These are phyloP conservation scores for Artomyces pyxidatus DNA, from an alignment of 768 basidiomycete genomes.

Conservation along the genomic window DNA sequence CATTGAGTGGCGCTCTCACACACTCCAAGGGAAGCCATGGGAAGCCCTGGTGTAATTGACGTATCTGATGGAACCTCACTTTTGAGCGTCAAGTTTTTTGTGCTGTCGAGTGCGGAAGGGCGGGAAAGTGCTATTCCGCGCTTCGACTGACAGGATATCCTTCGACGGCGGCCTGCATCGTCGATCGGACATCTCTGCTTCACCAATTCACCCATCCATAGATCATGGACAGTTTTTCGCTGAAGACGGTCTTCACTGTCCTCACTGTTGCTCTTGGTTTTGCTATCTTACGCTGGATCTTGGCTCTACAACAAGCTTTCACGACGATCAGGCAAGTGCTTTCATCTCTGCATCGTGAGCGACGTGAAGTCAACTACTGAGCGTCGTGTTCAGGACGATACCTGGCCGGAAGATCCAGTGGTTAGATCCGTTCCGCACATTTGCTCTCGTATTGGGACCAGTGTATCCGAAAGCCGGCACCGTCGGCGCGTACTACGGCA, in stretches of 20 bases:
- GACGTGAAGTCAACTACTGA: not conserved
- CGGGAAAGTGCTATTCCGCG: no score
- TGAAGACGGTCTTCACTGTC: not conserved
- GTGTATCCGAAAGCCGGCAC: conserved; percentile 29
- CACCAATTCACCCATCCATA: no score
- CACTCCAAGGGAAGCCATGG: no score
- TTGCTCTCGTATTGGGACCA: conserved; percentile 21
- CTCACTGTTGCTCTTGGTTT: not conserved
- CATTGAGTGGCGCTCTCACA: no score
- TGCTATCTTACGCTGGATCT: not conserved
- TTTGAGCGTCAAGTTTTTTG: no score
- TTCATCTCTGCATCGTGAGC: not conserved
- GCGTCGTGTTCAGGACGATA: not conserved
- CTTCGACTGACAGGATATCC: no score
- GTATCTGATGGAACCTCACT: no score
- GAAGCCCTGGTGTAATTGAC: no score
- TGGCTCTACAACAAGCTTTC: not conserved
- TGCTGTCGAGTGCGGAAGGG: no score
- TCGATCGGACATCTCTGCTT: no score
- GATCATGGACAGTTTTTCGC: no score
- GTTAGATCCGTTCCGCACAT: conserved; percentile 27
- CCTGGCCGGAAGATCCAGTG: conserved; percentile 19
- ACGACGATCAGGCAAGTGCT: not conserved
- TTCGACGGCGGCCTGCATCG: no score
- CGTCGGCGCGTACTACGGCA: conserved; percentile 26